phyloP scores from a whole-genome alignment of 768 basidiomycete genomes.

The Xerocomellus chrysenteron region DNA sequence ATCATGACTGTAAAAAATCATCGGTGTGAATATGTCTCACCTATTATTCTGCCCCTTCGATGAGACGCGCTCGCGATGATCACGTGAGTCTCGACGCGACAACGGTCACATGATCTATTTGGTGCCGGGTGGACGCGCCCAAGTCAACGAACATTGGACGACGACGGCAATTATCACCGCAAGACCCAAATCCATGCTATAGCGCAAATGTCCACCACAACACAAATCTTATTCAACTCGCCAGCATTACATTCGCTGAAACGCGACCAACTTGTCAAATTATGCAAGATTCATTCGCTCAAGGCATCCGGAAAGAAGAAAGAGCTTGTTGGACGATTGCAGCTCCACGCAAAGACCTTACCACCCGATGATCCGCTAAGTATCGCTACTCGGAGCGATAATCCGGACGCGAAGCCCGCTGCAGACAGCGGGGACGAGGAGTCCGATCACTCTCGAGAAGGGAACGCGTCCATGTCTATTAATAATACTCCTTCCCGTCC shows the following conservation, averaged over 20 bases:
- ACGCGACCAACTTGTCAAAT: conserved; percentile 78
- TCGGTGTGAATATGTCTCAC: conserved; percentile 13
- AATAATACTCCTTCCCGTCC: conserved; percentile 47
- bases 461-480: conserved; percentile 4
- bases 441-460: conserved; percentile 22
- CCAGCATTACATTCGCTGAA: conserved; percentile 82
- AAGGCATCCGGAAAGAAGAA: conserved; percentile 79
- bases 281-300: conserved; percentile 81
- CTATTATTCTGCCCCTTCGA: conserved; percentile 10
- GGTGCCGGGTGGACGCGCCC: background rate
- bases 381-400: conserved; percentile 53
- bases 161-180: background rate
- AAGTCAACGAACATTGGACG: conserved; percentile 18
- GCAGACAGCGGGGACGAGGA: conserved; percentile 33
- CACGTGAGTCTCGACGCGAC: conserved; percentile 16
- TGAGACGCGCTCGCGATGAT: conserved; percentile 1
- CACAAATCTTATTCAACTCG: conserved; percentile 80
- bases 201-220: conserved; percentile 60
- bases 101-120: conserved; percentile 18
- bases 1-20: background rate
- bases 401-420: conserved; percentile 29
- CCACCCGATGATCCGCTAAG: conserved; percentile 56
- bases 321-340: conserved; percentile 69
- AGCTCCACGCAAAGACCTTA: conserved; percentile 63
- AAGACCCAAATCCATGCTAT: conserved; percentile 5